Evolutionary conservation across 2,329 filamentous ascomycete genomes (phyloP), one percentile per base, ranked within the genome.

Genomic region (Fusarium albidum): DNA sequence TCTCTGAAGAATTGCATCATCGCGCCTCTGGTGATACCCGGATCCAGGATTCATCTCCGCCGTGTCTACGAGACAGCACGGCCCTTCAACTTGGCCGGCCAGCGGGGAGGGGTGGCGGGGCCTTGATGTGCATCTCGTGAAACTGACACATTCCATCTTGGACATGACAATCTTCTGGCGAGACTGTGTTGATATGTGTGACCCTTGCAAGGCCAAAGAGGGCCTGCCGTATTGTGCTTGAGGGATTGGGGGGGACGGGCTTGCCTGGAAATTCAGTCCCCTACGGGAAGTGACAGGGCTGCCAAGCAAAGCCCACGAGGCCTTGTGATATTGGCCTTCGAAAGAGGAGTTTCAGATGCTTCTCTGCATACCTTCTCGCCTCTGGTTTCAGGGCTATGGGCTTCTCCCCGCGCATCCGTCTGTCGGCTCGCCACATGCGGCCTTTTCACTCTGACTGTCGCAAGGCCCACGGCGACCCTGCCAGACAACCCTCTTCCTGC

Each of bases 131-230:
- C 37, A 53, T 59, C 45, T 49, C 37, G 63, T 66, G 41, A 46
- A 40, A 65, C 63, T 18, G 37, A 51, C 29, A 49, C 49, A 55
- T 39, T 39, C 41, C 48, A 48, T 49, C 44, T 56, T 61, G 55
- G 58, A 52, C 63, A 57, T 54, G 38, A 44, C 52, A 56, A 35
- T 35, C 44, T 45, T 49, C 55, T 58, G 59, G 52, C 61, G 53
- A 67, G 57, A 57, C 46, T 38, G 47, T 57, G 29, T 63, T 54
- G 42, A 66, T 44, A 56, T 57, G 64, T 67, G 53, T 39, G 31
- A 66, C 65, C 46, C 33, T 21, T 25, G 39, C 17, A 29, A 35
- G 38, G 39, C 34, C 49, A 49, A 52, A 37, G 17, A 32, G 17
- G 32, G 34, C 41, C 34, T 42, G 43, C 52, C 40, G 18, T 29